Conservation (phyloP, 2,329 filamentous ascomycete species). For the Aureobasidium mangrovei region DNA sequence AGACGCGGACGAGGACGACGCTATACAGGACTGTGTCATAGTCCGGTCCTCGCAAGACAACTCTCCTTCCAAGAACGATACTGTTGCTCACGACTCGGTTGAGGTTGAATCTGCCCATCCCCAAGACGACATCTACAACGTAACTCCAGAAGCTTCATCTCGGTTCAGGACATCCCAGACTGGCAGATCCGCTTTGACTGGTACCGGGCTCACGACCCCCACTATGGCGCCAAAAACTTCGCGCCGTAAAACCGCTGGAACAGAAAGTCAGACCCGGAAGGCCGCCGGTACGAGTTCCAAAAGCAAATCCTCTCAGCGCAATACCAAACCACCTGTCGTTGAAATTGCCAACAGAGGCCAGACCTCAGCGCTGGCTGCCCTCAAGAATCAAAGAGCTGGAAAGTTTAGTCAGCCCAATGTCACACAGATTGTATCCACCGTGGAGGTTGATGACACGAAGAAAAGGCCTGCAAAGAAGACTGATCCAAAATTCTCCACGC, state of each 20-base stretch:
- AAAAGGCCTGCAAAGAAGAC: not conserved
- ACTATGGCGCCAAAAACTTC: not conserved
- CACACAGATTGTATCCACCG: not conserved
- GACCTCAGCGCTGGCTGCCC: not conserved
- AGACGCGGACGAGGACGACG: too few species aligned
- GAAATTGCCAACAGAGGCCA: not conserved
- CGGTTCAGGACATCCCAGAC: not conserved
- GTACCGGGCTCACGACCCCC: not conserved
- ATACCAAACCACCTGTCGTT: not conserved
- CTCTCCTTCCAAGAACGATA: not conserved
- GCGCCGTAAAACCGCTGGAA: not conserved
- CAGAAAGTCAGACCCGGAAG: not conserved
- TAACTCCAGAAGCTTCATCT: not conserved
- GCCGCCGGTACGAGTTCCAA: not conserved
- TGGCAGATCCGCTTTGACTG: not conserved
- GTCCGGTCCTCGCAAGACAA: not conserved
- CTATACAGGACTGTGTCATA: not conserved
- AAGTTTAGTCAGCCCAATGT: not conserved
- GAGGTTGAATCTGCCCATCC: not conserved
- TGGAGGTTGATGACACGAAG: not conserved
- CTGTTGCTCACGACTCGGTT: not conserved
- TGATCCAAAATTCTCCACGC: not conserved
- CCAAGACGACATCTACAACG: not conserved
- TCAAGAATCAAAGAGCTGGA: not conserved
- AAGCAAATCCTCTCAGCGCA: not conserved